Conservation (phyloP, 768 basidiomycete genomes). For the Cystobasidium ongulense region DNA sequence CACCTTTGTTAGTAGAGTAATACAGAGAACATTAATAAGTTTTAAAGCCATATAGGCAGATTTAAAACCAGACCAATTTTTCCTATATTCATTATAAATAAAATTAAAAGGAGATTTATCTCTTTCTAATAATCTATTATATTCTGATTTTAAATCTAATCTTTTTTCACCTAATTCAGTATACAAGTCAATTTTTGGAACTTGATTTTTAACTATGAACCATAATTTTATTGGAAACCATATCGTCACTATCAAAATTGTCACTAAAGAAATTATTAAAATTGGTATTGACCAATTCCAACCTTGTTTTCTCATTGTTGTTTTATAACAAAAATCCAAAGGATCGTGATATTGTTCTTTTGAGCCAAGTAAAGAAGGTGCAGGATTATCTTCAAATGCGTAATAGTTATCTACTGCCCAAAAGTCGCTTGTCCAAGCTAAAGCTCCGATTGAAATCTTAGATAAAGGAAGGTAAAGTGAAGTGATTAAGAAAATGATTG, state of each 20-base stretch:
- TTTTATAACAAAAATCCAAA: slow-evolving; percentile 69
- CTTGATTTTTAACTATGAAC: slow-evolving; percentile 53
- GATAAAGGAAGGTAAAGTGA: slow-evolving; percentile 67
- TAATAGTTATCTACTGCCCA: slow-evolving; percentile 44
- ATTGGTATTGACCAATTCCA: slow-evolving; percentile 62
- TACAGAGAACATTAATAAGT: slow-evolving; percentile 58
- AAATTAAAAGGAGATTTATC: slow-evolving; percentile 64
- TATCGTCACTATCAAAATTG: slow-evolving; percentile 52
- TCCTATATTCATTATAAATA: slow-evolving; percentile 63
- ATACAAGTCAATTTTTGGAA: slow-evolving; percentile 60
- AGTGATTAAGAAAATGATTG: slow-evolving; percentile 59
- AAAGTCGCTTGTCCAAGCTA: slow-evolving; percentile 66
- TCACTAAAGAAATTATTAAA: slow-evolving; percentile 54
- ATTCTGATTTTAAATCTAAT: slow-evolving; percentile 55
- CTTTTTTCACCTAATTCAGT: slow-evolving; percentile 64
- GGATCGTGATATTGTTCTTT: slow-evolving; percentile 55
- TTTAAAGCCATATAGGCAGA: slow-evolving; percentile 50
- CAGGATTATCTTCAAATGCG: slow-evolving; percentile 51
- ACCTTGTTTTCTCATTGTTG: slow-evolving; percentile 61
- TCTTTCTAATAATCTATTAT: slow-evolving; percentile 57
- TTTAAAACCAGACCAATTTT: slow-evolving; percentile 55
- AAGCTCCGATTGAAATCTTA: slow-evolving; percentile 65
- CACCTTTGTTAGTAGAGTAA: slow-evolving; percentile 56
- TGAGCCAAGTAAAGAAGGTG: slow-evolving; percentile 54
- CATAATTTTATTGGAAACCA: slow-evolving; percentile 62